phyloP scores from a whole-genome alignment of 495 filamentous ascomycete species.

The Tuber umbilicatum region DNA sequence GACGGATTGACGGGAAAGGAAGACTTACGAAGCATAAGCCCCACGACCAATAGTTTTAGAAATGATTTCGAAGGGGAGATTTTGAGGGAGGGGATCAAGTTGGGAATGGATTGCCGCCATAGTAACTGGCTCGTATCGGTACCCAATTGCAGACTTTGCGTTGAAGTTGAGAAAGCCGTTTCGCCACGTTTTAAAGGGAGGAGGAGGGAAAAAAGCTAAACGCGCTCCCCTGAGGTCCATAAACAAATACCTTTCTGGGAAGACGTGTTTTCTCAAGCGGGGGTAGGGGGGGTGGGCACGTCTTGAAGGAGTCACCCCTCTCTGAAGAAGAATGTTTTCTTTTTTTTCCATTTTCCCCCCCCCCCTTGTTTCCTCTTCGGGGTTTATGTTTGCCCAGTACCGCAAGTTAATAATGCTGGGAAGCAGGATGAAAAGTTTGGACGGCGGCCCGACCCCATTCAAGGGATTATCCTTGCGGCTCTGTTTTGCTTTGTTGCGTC shows the following conservation, averaged over 20 bases:
- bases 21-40: conserved; percentile 87
- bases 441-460: neutral
- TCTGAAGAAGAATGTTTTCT: neutral
- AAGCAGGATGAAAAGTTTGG: neutral
- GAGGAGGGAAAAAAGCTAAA: neutral
- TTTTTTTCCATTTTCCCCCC: neutral
- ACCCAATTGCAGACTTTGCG: neutral
- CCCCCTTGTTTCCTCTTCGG: neutral
- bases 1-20: conserved; percentile 5
- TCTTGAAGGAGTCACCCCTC: neutral
- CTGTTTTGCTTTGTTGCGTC: neutral
- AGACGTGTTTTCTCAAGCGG: conserved; percentile 1
- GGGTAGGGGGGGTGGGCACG: neutral
- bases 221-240: neutral
- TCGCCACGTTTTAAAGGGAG: neutral
- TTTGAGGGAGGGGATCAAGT: conserved; percentile 71
- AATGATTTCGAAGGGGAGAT: conserved; percentile 88
- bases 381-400: neutral
- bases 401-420: neutral
- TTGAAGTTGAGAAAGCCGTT: neutral
- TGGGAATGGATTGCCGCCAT: conserved; percentile 66
- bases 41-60: conserved; percentile 94
- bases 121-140: neutral
- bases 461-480: conserved; percentile 3
- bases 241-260: conserved; percentile 1